phyloP scores from a whole-genome alignment of 2,329 filamentous ascomycete genomes.

The Pleurostoma richardsiae region DNA sequence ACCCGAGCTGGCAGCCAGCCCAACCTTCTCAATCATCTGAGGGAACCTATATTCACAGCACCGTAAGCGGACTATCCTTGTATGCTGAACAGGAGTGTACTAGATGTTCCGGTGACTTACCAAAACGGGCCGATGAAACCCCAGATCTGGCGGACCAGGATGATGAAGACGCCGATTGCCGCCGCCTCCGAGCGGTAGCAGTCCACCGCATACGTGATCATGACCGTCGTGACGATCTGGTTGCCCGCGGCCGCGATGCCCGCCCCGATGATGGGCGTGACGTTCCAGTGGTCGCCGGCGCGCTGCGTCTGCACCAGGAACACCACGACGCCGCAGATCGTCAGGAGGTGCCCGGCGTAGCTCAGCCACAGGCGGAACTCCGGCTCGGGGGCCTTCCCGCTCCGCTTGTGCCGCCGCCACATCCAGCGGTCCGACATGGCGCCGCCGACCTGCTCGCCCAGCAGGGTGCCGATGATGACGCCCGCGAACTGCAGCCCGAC shows the following conservation, averaged over 20 bases:
- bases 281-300: conserved; percentile 42
- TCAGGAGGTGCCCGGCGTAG: conserved; percentile 45
- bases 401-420: conserved; percentile 24
- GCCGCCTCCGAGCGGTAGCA: conserved; percentile 47
- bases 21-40: conserved; percentile 27
- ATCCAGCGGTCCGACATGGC: conserved; percentile 49
- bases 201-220: conserved; percentile 57
- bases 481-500: conserved; percentile 54
- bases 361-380: conserved; percentile 54
- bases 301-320: conserved; percentile 47
- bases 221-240: conserved; percentile 55
- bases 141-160: conserved; percentile 48
- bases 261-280: conserved; percentile 50
- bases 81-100: background rate
- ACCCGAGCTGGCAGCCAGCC: conserved; percentile 24
- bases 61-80: conserved; percentile 12
- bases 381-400: conserved; percentile 25
- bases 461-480: conserved; percentile 49
- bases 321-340: conserved; percentile 46
- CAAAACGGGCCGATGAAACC: conserved; percentile 41
- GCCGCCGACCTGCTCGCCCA: conserved; percentile 55
- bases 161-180: conserved; percentile 54
- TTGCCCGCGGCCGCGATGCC: conserved; percentile 49
- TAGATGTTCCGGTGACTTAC: conserved; percentile 2
- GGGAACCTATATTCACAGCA: conserved; percentile 26